phyloP scores from a whole-genome alignment of 805 yeast species.

The Lipomyces kockii region DNA sequence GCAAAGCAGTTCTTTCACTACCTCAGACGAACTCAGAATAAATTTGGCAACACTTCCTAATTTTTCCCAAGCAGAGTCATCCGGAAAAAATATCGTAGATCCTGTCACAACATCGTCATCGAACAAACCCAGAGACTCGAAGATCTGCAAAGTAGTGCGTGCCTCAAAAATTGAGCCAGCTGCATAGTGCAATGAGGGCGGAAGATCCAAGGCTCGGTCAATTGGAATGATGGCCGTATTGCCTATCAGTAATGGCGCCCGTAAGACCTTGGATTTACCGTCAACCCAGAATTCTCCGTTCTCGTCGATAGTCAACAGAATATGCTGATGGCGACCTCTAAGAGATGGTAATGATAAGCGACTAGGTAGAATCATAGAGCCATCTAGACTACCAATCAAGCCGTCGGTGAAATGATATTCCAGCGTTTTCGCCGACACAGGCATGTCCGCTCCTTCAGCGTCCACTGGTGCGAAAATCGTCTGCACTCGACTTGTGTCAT shows the following conservation, averaged over 20 bases:
- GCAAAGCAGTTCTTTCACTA: conserved; percentile 16
- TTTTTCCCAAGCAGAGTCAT: conserved; percentile 28
- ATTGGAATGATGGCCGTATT: conserved; percentile 28
- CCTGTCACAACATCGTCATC: conserved; percentile 14
- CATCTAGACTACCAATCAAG: conserved; percentile 6
- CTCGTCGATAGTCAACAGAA: conserved; percentile 1
- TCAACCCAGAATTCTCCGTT: conserved; percentile 8
- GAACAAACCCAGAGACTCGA: conserved; percentile 19
- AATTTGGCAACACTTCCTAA: conserved; percentile 23
- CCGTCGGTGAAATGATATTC: conserved; percentile 27
- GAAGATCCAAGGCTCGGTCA: conserved; percentile 28
- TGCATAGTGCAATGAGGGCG: conserved; percentile 26
- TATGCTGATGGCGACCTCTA: conserved; percentile 14
- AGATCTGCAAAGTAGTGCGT: conserved; percentile 1
- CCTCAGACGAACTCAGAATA: conserved; percentile 4
- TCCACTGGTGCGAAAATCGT: conserved; percentile 35
- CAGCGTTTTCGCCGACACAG: conserved; percentile 17
- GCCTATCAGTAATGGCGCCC: conserved; percentile 26
- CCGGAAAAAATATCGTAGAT: conserved; percentile 27
- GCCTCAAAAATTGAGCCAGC: conserved; percentile 19
- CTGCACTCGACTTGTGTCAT: conserved; percentile 17
- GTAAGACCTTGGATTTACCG: conserved; percentile 17
- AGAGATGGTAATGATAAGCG: conserved; percentile 12
- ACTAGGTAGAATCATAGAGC: conserved; percentile 5
- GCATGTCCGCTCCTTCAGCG: conserved; percentile 9